These are phyloP conservation scores for Ascochyta pisi DNA, from an alignment of 2,329 filamentous ascomycete genomes.

Conservation along the genomic window DNA sequence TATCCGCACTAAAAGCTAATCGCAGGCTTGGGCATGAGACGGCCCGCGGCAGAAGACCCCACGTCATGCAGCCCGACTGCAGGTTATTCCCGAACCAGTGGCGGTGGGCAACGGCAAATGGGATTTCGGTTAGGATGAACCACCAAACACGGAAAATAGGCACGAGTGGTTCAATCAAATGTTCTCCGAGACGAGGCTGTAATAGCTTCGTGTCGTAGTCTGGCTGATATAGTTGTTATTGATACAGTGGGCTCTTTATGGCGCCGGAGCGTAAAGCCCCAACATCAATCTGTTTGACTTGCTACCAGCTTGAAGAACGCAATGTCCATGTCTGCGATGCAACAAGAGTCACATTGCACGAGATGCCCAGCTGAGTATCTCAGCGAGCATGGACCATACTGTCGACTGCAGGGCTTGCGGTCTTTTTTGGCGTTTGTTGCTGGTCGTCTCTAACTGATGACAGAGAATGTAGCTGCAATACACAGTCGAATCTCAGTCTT, in stretches of 20 bases:
- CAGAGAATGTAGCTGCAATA: not conserved
- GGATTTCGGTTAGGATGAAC: not conserved
- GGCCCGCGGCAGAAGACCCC: constrained; percentile 9
- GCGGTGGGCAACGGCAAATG: not conserved
- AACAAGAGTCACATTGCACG: not conserved
- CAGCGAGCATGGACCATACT: not conserved
- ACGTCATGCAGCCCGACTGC: constrained; percentile 9
- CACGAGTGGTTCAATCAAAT: not conserved
- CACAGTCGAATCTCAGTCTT: not conserved
- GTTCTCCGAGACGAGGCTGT: not conserved
- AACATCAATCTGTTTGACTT: not conserved
- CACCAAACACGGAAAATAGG: not conserved
- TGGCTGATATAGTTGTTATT: not conserved
- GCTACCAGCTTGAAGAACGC: not conserved
- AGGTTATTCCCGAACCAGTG: not conserved
- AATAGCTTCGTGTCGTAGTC: not conserved
- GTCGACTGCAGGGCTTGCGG: not conserved
- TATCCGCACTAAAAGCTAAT: constrained; percentile 18
- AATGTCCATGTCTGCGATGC: not conserved
- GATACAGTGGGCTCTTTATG: not conserved
- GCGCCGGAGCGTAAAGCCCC: no score
- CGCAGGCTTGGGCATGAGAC: constrained; percentile 10
- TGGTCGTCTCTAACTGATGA: not conserved
- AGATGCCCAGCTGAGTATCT: not conserved
- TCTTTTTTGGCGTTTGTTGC: not conserved